Conservation (phyloP, 345 rosid genomes). For the Firmiana major region DNA sequence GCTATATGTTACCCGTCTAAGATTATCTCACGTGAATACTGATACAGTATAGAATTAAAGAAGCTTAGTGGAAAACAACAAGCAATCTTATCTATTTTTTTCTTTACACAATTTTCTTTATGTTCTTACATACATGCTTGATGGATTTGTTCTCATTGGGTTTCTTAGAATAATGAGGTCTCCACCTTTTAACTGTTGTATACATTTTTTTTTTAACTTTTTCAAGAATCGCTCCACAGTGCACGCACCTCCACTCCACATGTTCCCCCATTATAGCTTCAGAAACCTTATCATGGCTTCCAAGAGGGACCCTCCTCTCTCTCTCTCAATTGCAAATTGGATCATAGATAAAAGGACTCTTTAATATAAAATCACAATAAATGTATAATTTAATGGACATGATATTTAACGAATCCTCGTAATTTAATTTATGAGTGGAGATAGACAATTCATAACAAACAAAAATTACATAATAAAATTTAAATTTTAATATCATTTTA, state of each 20-base stretch:
- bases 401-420: no score
- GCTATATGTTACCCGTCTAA: no score
- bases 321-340: neutral
- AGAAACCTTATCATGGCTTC: constrained; percentile 14
- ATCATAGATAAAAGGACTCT: no score
- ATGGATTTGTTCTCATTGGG: constrained; percentile 3
- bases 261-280: constrained; percentile 19
- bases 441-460: no score
- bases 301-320: neutral
- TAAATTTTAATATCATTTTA: no score
- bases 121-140: neutral
- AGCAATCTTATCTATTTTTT: neutral
- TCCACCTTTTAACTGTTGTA: neutral
- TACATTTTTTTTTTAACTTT: neutral
- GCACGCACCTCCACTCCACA: constrained; percentile 7
- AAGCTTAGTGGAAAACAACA: neutral
- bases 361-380: no score
- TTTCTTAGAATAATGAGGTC: constrained; percentile 6
- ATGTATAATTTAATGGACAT: no score
- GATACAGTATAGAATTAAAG: neutral
- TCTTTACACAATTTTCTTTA: neutral
- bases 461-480: no score
- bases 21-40: neutral
- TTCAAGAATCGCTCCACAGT: neutral
- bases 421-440: no score